phyloP scores from a whole-genome alignment of 345 rosid genomes.

The Ceriops decandra region DNA sequence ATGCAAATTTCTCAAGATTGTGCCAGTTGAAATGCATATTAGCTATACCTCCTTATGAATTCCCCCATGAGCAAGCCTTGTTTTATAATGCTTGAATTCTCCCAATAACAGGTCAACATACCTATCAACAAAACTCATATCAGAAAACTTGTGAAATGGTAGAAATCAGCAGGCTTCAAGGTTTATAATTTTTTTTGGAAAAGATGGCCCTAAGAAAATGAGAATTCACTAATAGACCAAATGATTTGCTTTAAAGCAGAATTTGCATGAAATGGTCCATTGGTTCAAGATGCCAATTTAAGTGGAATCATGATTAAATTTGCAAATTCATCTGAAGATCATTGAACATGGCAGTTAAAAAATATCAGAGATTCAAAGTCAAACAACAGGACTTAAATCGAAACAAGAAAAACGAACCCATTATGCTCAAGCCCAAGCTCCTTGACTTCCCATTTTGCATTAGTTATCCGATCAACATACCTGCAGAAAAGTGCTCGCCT shows the following conservation, averaged over 20 bases:
- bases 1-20: conserved; percentile 1
- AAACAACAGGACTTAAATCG: neutral
- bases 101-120: conserved; percentile 94
- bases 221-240: neutral
- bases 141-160: conserved; percentile 1
- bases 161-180: neutral
- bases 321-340: no score
- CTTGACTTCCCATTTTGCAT: conserved; percentile 94
- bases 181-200: neutral
- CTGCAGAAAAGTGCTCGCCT: conserved; percentile 37
- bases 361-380: neutral
- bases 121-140: conserved; percentile 35
- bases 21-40: neutral
- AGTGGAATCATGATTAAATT: no score
- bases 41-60: conserved; percentile 72
- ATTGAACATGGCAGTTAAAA: neutral
- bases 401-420: conserved; percentile 61
- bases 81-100: conserved; percentile 89
- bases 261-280: no score
- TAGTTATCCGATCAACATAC: conserved; percentile 87
- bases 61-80: conserved; percentile 92
- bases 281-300: no score
- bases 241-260: no score
- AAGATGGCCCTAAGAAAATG: neutral
- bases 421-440: conserved; percentile 98